Evolutionary conservation across 2,329 filamentous ascomycete species (phyloP).

Genomic region (Fusarium sp.): DNA sequence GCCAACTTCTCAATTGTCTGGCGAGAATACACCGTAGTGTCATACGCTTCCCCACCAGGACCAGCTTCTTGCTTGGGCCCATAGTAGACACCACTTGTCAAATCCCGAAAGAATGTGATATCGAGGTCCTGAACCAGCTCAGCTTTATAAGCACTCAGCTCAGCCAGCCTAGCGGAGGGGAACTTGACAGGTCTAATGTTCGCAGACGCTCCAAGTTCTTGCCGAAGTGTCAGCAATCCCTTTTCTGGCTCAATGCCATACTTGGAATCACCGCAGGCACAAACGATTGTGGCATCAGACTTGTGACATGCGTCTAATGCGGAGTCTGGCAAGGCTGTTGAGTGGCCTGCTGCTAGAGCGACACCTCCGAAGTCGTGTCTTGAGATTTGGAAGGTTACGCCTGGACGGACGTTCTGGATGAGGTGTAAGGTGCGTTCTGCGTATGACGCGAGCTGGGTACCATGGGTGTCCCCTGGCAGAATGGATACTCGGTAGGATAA

Average conservation of each 20-base stretch:
- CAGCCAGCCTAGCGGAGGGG: conserved; percentile 75
- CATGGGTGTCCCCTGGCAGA: conserved; percentile 26
- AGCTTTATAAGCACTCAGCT: conserved; percentile 76
- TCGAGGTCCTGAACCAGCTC: conserved; percentile 75
- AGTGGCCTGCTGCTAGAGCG: background rate
- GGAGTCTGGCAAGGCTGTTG: background rate
- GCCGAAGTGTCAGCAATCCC: conserved; percentile 78
- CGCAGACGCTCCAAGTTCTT: conserved; percentile 64
- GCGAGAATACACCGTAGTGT: conserved; percentile 74
- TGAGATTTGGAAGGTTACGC: conserved; percentile 18
- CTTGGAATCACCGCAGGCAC: conserved; percentile 15
- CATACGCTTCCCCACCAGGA: conserved; percentile 63
- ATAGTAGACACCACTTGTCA: conserved; percentile 84
- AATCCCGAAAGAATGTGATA: conserved; percentile 81
- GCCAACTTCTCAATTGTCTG: conserved; percentile 78
- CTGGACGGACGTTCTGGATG: conserved; percentile 11
- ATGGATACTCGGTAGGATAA: conserved; percentile 4
- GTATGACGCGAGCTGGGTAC: conserved; percentile 16
- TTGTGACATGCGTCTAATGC: conserved; percentile 22
- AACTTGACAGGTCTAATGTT: conserved; percentile 84
- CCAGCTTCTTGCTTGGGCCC: conserved; percentile 64
- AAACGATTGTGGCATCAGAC: conserved; percentile 19
- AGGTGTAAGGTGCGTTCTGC: conserved; percentile 8
- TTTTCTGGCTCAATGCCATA: conserved; percentile 62
- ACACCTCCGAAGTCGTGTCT: conserved; percentile 13